Base-by-base conservation (phyloP, 2,329 filamentous ascomycete genomes). In the Botrytis pseudocinerea region DNA sequence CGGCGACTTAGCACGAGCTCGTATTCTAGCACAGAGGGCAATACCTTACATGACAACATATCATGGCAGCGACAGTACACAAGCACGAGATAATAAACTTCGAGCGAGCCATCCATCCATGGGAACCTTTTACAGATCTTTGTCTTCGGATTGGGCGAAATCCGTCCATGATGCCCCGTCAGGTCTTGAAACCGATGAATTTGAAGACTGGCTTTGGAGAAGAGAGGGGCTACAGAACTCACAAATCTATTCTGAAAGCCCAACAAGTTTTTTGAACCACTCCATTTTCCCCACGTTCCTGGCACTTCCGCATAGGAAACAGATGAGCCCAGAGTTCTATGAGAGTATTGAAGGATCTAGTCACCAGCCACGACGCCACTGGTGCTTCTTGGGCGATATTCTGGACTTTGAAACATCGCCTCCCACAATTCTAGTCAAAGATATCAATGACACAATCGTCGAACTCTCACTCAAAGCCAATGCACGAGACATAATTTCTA, bases 151-250 rank as follows among this genome's bases (percentile, higher is more conserved):
- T 2, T 62, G 60, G 60, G 35, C 38, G 12, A 62, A 12, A 4
- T 4, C 35, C 14, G 6, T 62, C 25, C 6, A 62, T 40, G 60
- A n/a, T 16, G 25, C 42, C 25, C 60, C 38, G 7, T n/a, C 22
- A 18, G 22, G 35, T 40, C 12, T 62, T 25, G 25, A 62, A n/a
- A 6, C 35, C 3, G 4, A 40, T 42, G 22, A 16, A 62, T 62
- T 62, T 18, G 60, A 62, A 62, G 60, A n/a, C 25, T 62, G 35
- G 59, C 35, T 61, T 61, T 61, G 59, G 59, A 62, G 22, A 42
- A 40, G 35, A 42, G 60, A 42, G 35, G 60, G 35, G 7, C 38
- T 42, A 6, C 60, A 62, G 35, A 38, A 62, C n/a, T 42, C 38
- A 18, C 22, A n/a, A n/a, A n/a, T 40, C 7, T 62, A 40, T n/a